Base-by-base conservation (phyloP, 768 basidiomycete species). In the Mycena polygramma region DNA sequence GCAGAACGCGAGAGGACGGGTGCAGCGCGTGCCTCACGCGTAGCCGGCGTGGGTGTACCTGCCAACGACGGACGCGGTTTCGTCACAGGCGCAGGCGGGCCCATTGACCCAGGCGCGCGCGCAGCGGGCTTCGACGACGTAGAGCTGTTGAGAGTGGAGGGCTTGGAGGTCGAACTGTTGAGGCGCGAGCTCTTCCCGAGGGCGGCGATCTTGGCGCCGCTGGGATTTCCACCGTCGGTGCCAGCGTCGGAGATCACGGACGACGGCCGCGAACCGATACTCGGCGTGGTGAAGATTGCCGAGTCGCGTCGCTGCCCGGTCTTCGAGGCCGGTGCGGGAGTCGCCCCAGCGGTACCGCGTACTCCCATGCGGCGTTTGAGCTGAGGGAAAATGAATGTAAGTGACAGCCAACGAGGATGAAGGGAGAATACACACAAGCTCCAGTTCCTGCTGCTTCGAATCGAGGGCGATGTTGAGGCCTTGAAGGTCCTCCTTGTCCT, bases 391-490 rank as follows among this genome's bases (percentile, higher is more conserved):
- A n/a, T n/a, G n/a, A n/a, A 54, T 9, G 11, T 36, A 8, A 43
- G 30, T 7, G 26, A 30, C 37, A 48, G 41, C 54, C 22, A 46
- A 36, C 20, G 69, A 1, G 7, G 13, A 36, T 36, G 60, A 51
- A 72, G 59, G 37, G 46, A 17, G 45, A 48, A 75, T 64, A 85
- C 89, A 62, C 68, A 98, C 96, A 79, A 97, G 77, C 77, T 97
- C 95, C 46, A 98, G 82, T 79, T 97, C 96, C 79, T 97, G 95
- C 76, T 98, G 96, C 81, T 98, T 98, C 30, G 95, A 91, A 79
- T 97, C 95, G 63, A 98, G 81, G 0, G 96, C 96, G 43, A 97
- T 95, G 75, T 97, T 96, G 74, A 97, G 81, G n/a, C 94, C 92
- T 57, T 87, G 80, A 24, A 93, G 78, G 79, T 97, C 96, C 51